These are phyloP conservation scores for Peronospora destructor DNA, from an alignment of 352 stramenopile species.

Conservation along the genomic window DNA sequence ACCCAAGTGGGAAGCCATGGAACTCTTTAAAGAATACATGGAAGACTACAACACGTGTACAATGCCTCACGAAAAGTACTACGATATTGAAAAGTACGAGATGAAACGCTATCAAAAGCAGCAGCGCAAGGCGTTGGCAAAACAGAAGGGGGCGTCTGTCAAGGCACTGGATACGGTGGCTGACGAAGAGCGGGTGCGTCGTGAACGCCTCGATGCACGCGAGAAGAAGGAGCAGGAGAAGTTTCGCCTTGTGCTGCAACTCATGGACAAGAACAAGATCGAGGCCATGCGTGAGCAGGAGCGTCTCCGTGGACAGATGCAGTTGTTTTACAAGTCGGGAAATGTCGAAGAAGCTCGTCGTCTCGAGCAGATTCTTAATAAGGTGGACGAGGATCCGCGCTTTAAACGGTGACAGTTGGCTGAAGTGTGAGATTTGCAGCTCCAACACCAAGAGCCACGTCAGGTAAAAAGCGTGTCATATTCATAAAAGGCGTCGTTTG, in stretches of 20 bases:
- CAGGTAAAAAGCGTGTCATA: too few species aligned
- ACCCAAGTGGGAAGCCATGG: slow-evolving; percentile 83
- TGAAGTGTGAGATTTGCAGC: too few species aligned
- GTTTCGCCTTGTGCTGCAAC: slow-evolving; percentile 68
- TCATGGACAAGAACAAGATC: slow-evolving; percentile 83
- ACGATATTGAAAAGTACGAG: slow-evolving; percentile 97
- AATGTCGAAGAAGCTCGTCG: slow-evolving; percentile 79
- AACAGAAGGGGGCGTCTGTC: slow-evolving; percentile 19
- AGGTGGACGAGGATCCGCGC: slow-evolving; percentile 44
- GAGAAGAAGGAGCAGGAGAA: slow-evolving; percentile 64
- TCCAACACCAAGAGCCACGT: too few species aligned
- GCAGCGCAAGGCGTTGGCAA: slow-evolving; percentile 39
- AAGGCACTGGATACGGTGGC: slow-evolving; percentile 23
- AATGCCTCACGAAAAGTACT: slow-evolving; percentile 95
- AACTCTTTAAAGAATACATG: slow-evolving; percentile 90
- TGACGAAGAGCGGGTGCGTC: slow-evolving; percentile 61
- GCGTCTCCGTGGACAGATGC: slow-evolving; percentile 80
- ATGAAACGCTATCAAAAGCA: slow-evolving; percentile 89
- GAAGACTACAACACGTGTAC: slow-evolving; percentile 98
- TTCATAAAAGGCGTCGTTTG: too few species aligned
- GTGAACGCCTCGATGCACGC: slow-evolving; percentile 46
- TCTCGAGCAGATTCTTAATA: slow-evolving; percentile 74
- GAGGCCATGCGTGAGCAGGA: slow-evolving; percentile 84
- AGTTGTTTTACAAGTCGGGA: slow-evolving; percentile 86
- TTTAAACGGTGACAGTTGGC: slow-evolving; percentile 18